Conservation (phyloP, 208 protist species). For the Trypanosoma caninum region DNA sequence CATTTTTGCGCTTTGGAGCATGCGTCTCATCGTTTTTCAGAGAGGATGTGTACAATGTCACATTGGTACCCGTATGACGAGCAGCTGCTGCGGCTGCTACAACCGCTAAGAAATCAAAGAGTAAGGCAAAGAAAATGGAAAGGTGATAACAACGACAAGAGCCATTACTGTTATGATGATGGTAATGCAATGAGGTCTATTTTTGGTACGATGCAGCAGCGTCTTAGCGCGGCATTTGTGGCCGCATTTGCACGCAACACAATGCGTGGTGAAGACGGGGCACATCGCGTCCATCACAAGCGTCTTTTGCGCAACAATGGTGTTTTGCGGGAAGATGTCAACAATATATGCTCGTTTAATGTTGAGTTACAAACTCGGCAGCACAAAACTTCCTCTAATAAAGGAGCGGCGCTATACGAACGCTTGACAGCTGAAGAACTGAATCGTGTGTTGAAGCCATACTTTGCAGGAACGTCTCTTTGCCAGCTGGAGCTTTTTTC, state of each 20-base stretch:
- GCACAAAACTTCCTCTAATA: neutral
- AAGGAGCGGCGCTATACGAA: constrained; percentile 1
- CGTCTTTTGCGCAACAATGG: constrained; percentile 55
- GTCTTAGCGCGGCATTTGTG: constrained; percentile 68
- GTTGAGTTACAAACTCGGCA: constrained; percentile 24
- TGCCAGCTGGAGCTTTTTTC: constrained; percentile 55
- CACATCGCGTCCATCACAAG: constrained; percentile 55
- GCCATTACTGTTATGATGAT: neutral
- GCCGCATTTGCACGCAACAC: constrained; percentile 66
- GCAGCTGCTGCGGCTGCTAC: constrained; percentile 13
- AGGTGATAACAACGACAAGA: neutral
- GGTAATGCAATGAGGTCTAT: neutral
- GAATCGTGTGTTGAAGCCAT: constrained; percentile 33
- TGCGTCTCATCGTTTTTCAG: constrained; percentile 26
- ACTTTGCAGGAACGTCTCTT: constrained; percentile 34
- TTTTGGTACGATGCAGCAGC: constrained; percentile 46
- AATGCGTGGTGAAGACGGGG: constrained; percentile 62
- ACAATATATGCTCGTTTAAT: constrained; percentile 39
- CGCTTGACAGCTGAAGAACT: constrained; percentile 30
- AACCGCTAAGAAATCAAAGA: neutral
- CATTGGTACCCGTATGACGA: constrained; percentile 28
- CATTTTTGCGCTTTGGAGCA: constrained; percentile 41
- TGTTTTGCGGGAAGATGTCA: constrained; percentile 24
- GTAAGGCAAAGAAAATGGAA: neutral
- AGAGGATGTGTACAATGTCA: constrained; percentile 2